Evolutionary conservation across 345 rosid species (phyloP), one percentile per base, ranked within the genome.

Genomic region (Sisymbrium irio): DNA sequence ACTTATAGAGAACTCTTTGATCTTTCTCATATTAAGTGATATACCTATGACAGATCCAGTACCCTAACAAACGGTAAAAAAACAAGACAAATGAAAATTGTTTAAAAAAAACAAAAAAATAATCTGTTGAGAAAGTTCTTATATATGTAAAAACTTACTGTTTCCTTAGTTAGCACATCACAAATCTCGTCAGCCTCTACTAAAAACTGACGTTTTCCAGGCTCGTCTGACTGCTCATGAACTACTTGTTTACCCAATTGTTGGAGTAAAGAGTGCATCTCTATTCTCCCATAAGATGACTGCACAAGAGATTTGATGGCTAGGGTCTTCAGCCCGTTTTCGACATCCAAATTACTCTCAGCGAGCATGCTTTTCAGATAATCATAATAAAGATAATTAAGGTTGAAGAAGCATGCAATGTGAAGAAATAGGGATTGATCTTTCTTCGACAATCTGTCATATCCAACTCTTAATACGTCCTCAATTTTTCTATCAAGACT

Each of bases 21-120:
- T 33, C 60, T 27, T 40, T 0, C 57, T 42, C 32, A 37, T 33
- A 20, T 72, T 33, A 7, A 76, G 10, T 30, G 57, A 42, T 39
- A 78, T 67, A 3, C 80, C 79, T 22, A 65, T 17, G 6, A 78
- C 9, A 9, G 50, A 40, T 74, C 69, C 30, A 15, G 72, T 60
- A 8, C 77, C 82, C 80, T 81, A 39, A 5, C 11, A 37, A 30
- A 33, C 0, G 25, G 8, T 25, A 4, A 17, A 22, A 25, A 53
- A 56, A 72, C 0, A 51, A 22, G 25, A 22, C 25, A 3, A 3
- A 22, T 22, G 25, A 22, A 22, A 22, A 1, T 22, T 22, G 1
- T 22, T 22, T 22, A 22, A 22, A 1, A 22, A 22, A 22, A 22
- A 22, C 25, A 22, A 22, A 22, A 22, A 22, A 22, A 1, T 22